A percentile compares a stretch with the other conserved stretches of the same genome.
These are phyloP conservation scores for Ophiosphaerella narmari DNA, from an alignment of 2,329 filamentous ascomycete species.

Conservation along the genomic window DNA sequence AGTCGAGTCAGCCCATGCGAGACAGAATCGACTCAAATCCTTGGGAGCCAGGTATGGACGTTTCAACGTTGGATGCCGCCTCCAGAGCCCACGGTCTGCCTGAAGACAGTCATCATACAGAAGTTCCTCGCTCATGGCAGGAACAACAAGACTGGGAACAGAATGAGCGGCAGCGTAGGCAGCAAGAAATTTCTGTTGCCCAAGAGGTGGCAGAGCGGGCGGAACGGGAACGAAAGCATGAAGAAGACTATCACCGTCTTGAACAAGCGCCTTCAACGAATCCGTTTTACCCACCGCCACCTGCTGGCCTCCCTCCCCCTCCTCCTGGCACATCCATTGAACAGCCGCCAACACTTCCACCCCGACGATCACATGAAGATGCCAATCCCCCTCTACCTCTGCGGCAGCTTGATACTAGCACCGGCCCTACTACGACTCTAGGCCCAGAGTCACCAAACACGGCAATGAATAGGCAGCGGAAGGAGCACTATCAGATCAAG, in stretches of 20 bases:
- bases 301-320: slow-evolving; percentile 12
- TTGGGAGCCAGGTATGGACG: slow-evolving; percentile 36
- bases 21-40: slow-evolving; percentile 30
- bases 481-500: slow-evolving; percentile 91
- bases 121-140: slow-evolving; percentile 29
- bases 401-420: slow-evolving; percentile 33
- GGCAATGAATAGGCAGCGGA: slow-evolving; percentile 52
- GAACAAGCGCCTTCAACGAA: slow-evolving; percentile 22
- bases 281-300: slow-evolving; percentile 5
- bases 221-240: slow-evolving; percentile 31
- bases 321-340: slow-evolving; percentile 15
- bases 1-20: slow-evolving; percentile 25
- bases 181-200: slow-evolving; percentile 25
- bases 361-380: slow-evolving; percentile 41
- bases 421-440: slow-evolving; percentile 16
- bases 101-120: slow-evolving; percentile 14
- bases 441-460: slow-evolving; percentile 48
- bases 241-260: slow-evolving; percentile 29
- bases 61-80: slow-evolving; percentile 34
- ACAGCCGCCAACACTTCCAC: slow-evolving; percentile 38
- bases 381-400: slow-evolving; percentile 40
- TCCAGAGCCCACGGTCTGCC: slow-evolving; percentile 30
- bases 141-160: slow-evolving; percentile 41
- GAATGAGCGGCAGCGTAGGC: slow-evolving; percentile 26
- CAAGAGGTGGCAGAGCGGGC: slow-evolving; percentile 19